A percentile compares a stretch with the other conserved stretches of the same genome.
These are phyloP conservation scores for Mycena galericulata DNA, from an alignment of 768 basidiomycete genomes.

Conservation along the genomic window DNA sequence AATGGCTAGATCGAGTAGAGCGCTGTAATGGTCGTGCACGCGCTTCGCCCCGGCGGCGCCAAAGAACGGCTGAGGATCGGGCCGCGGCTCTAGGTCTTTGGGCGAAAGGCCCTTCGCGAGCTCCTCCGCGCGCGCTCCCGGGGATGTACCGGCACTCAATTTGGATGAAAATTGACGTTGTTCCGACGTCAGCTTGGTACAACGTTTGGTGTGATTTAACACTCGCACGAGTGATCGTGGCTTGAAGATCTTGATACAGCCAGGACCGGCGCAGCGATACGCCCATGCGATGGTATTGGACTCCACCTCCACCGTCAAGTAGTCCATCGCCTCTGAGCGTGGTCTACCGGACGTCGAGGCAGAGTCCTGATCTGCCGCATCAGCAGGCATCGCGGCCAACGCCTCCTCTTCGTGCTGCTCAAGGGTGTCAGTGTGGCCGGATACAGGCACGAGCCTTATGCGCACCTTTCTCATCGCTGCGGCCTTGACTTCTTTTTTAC, in stretches of 20 bases:
- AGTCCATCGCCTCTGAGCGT: background rate
- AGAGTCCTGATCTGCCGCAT: background rate
- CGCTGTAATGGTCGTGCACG: background rate
- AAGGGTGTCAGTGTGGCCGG: background rate
- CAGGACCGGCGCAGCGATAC: background rate
- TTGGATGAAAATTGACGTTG: background rate
- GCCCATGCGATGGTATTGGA: background rate
- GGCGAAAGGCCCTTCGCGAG: background rate
- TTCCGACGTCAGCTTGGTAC: background rate
- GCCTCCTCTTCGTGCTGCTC: background rate
- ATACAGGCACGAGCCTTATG: background rate
- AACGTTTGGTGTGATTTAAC: background rate
- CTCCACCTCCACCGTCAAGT: slow-evolving; percentile 1
- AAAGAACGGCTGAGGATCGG: background rate
- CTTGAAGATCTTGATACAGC: background rate
- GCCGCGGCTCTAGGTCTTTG: background rate
- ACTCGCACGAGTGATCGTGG: background rate
- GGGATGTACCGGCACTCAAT: background rate
- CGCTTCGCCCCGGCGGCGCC: background rate
- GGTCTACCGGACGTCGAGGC: background rate
- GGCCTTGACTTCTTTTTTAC: background rate
- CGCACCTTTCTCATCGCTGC: background rate
- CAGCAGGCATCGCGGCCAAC: background rate
- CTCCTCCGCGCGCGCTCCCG: slow-evolving; percentile 3
- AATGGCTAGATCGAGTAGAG: slow-evolving; percentile 37